Percentiles rank a stretch among this genome's conserved stretches.
These are phyloP conservation scores for Cinchona pubescens DNA, from an alignment of 257 asterid genomes.

Conservation along the genomic window DNA sequence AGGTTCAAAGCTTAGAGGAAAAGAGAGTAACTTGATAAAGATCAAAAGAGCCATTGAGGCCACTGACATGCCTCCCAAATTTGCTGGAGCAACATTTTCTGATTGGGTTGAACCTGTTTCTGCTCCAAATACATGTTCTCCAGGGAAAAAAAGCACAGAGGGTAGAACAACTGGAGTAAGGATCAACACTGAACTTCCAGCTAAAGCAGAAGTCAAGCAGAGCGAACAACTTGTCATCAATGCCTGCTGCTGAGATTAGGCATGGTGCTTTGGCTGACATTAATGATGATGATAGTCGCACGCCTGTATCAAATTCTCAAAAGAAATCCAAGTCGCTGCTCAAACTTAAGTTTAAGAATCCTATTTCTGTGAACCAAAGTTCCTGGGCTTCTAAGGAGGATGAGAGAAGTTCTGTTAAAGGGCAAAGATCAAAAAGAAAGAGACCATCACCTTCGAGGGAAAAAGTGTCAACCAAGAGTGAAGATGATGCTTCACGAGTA, in stretches of 20 bases:
- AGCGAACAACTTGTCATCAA: constrained; percentile 40
- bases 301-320: constrained; percentile 33
- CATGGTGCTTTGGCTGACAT: constrained; percentile 17
- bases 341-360: constrained; percentile 72
- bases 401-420: constrained; percentile 64
- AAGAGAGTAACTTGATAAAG: constrained; percentile 36
- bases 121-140: constrained; percentile 37
- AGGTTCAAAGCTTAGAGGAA: constrained; percentile 41
- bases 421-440: constrained; percentile 85
- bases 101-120: constrained; percentile 48
- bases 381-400: constrained; percentile 52
- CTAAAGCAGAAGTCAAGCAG: too few relatives aligned
- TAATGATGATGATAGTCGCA: constrained; percentile 37
- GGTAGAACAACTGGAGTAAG: constrained; percentile 34
- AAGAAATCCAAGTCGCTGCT: constrained; percentile 61
- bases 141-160: constrained; percentile 52
- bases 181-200: constrained; percentile 37
- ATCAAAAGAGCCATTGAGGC: constrained; percentile 31
- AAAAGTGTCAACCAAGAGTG: constrained; percentile 35
- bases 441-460: constrained; percentile 49
- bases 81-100: constrained; percentile 27
- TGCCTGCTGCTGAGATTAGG: constrained; percentile 31
- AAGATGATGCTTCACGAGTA: constrained; percentile 45
- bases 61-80: constrained; percentile 29
- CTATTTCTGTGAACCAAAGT: constrained; percentile 50